phyloP scores from a whole-genome alignment of 1,139 yeast genomes.

The Casaregolazyma lundiana region DNA sequence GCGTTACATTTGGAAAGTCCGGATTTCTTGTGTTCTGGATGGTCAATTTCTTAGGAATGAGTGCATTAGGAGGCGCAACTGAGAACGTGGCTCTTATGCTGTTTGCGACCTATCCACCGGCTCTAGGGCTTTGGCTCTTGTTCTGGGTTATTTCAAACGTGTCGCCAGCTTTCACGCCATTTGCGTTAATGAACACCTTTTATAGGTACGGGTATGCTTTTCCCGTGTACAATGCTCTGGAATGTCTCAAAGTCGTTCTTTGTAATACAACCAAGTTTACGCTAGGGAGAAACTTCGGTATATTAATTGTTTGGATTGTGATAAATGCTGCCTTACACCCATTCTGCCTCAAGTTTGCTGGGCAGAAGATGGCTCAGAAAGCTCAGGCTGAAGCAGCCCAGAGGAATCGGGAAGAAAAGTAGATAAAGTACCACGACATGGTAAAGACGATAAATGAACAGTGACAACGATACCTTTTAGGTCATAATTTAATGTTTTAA shows the following conservation, averaged over 20 bases:
- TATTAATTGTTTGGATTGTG: constrained; percentile 56
- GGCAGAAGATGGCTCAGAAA: constrained; percentile 9
- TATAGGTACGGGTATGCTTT: constrained; percentile 61
- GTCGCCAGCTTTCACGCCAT: constrained; percentile 57
- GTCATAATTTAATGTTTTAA: no score
- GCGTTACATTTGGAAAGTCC: constrained; percentile 48
- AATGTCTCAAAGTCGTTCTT: constrained; percentile 52
- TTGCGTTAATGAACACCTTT: constrained; percentile 49
- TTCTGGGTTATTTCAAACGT: constrained; percentile 57
- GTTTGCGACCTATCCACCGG: constrained; percentile 44
- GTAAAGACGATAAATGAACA: no score
- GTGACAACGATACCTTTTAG: no score
- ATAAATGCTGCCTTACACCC: constrained; percentile 45
- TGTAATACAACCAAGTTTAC: constrained; percentile 53
- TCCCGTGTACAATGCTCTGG: constrained; percentile 60
- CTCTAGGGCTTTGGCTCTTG: constrained; percentile 59
- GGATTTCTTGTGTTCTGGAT: constrained; percentile 68
- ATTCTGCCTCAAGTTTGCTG: constrained; percentile 34
- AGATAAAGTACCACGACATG: no score
- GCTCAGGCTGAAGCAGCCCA: constrained; percentile 9
- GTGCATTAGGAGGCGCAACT: constrained; percentile 60
- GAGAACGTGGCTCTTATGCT: constrained; percentile 52
- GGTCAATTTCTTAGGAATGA: constrained; percentile 53
- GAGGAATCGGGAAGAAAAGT: no score
- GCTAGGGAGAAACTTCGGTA: constrained; percentile 55